Evolutionary conservation across 75 land plant species (phyloP).

Genomic region (Isoetes taiwanensis): DNA sequence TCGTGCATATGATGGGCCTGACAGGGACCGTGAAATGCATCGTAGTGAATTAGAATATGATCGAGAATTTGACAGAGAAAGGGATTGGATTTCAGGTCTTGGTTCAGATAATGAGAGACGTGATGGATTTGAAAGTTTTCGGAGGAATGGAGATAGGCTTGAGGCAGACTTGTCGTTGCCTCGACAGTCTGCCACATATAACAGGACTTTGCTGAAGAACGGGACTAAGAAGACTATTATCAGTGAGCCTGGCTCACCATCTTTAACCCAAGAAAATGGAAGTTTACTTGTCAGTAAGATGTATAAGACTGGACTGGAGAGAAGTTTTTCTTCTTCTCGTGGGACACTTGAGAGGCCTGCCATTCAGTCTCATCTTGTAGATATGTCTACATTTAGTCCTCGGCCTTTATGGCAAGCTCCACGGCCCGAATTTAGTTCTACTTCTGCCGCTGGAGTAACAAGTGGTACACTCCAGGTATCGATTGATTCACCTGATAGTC

Average conservation of each 20-base stretch:
- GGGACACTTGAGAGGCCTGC: slow-evolving; percentile 68
- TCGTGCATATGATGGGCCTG: slow-evolving; percentile 14
- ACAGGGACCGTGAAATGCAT: slow-evolving; percentile 7
- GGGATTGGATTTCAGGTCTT: too few species aligned
- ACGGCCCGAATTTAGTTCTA: too few species aligned
- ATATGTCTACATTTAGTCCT: too few species aligned
- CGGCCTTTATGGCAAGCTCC: slow-evolving; percentile 31
- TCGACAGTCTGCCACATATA: slow-evolving; percentile 37
- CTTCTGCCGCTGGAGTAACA: too few species aligned
- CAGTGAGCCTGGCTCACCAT: slow-evolving; percentile 14
- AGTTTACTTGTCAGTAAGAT: slow-evolving; percentile 23
- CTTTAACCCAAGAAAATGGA: too few species aligned
- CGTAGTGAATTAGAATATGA: slow-evolving; percentile 11
- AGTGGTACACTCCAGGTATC: too few species aligned
- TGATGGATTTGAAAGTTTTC: too few species aligned
- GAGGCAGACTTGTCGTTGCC: slow-evolving; percentile 41
- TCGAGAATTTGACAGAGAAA: slow-evolving; percentile 30
- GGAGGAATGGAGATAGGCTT: too few species aligned
- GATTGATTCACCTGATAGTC: slow-evolving; percentile 15
- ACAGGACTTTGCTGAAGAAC: slow-evolving; percentile 28
- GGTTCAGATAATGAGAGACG: slow-evolving; percentile 20
- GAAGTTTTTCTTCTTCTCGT: slow-evolving; percentile 76
- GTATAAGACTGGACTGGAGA: slow-evolving; percentile 51
- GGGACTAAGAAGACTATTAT: slow-evolving; percentile 15
- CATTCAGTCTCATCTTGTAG: too few species aligned